phyloP scores from a whole-genome alignment of 345 rosid genomes.

The Dipteronia sinensis region DNA sequence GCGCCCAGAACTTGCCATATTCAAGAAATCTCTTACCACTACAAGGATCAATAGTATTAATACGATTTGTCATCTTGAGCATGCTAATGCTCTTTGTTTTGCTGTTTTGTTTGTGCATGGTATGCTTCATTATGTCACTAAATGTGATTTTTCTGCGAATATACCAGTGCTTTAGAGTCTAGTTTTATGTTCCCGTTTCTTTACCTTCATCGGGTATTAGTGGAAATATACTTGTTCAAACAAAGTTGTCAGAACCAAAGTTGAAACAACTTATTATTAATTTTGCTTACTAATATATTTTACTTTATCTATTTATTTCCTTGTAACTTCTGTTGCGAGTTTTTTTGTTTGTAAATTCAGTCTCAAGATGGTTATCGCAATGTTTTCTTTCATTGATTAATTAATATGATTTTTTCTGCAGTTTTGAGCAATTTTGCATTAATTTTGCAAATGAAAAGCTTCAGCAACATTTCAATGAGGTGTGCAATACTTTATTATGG shows the following conservation, averaged over 20 bases:
- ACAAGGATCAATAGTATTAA: not conserved
- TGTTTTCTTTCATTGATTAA: slow-evolving; percentile 1
- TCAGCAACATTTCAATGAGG: slow-evolving; percentile 99
- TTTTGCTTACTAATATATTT: not conserved
- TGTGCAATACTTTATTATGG: slow-evolving; percentile 29
- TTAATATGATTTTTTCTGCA: slow-evolving; percentile 35
- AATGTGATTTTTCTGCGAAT: slow-evolving; percentile 1
- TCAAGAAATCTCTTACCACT: not conserved
- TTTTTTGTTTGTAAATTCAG: not conserved
- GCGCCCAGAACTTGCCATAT: not conserved
- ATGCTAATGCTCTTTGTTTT: not conserved
- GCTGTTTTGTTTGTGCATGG: not conserved
- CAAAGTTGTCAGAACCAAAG: not conserved
- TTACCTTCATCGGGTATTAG: not conserved
- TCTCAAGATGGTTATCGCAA: not conserved
- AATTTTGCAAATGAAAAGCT: slow-evolving; percentile 99
- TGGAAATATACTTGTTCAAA: not conserved
- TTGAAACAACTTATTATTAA: not conserved
- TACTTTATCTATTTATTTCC: not conserved
- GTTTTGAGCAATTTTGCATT: slow-evolving; percentile 99
- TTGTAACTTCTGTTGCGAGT: not conserved
- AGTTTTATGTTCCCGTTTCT: not conserved
- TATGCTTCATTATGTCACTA: not conserved
- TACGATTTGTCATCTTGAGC: not conserved
- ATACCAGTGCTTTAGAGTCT: not conserved